Percentiles rank a stretch among this genome's conserved stretches.
phyloP scores from a whole-genome alignment of 495 filamentous ascomycete genomes.

The Aspergillus carlsbadensis region DNA sequence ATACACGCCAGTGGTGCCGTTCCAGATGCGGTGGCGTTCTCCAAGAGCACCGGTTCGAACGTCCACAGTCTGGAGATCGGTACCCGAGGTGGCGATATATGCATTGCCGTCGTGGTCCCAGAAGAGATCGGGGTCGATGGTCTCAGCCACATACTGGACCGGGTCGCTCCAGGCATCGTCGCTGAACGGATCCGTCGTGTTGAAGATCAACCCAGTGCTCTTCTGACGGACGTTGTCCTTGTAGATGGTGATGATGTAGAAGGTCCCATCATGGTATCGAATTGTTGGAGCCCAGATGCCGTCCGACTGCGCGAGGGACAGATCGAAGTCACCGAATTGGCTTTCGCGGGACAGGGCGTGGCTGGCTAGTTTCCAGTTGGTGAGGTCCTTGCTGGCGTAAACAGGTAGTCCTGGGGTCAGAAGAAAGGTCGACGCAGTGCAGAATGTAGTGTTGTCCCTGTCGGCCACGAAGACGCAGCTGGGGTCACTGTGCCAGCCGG shows the following conservation, averaged over 20 bases:
- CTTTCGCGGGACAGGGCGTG: conserved; percentile 14
- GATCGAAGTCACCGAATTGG: conserved; percentile 17
- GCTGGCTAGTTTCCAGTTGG: conserved; percentile 18
- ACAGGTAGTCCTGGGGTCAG: conserved; percentile 25
- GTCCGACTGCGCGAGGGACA: conserved; percentile 14
- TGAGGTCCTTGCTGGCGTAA: conserved; percentile 25
- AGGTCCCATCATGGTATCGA: conserved; percentile 21
- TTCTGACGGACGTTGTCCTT: too few species aligned
- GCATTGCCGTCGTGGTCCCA: conserved; percentile 23
- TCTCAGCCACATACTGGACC: conserved; percentile 5
- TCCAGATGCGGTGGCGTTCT: conserved; percentile 45
- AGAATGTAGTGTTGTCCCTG: conserved; percentile 23
- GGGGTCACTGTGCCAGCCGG: conserved; percentile 30
- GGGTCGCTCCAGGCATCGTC: conserved; percentile 25
- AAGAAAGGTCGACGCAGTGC: conserved; percentile 23
- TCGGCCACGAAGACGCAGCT: conserved; percentile 21
- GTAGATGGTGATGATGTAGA: conserved; percentile 19
- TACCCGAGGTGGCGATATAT: conserved; percentile 14
- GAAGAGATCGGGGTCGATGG: conserved; percentile 27
- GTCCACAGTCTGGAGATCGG: conserved; percentile 17
- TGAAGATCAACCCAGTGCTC: conserved; percentile 22
- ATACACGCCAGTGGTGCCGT: conserved; percentile 50
- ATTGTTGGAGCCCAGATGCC: conserved; percentile 28
- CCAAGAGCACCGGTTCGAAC: conserved; percentile 15
- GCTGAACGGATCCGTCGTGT: conserved; percentile 15